Base-by-base conservation (phyloP, 2,329 filamentous ascomycete species). In the Xylaria sp. region DNA sequence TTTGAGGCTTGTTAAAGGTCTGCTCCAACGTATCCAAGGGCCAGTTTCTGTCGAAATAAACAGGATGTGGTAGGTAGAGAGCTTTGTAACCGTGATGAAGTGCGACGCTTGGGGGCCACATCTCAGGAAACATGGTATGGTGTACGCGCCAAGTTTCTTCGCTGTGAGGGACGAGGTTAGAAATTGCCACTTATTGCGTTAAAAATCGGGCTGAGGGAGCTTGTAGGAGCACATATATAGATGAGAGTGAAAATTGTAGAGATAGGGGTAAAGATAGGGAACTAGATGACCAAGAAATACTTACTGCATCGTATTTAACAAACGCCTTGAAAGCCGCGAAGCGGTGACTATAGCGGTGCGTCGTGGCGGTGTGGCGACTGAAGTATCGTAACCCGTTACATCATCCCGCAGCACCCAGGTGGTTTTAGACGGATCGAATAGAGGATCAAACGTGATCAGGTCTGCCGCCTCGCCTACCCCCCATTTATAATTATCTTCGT, bases 31-130 rank as follows among this genome's bases (percentile, higher is more conserved):
- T 89, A 28, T 83, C 82, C 1, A 82, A 80, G 0, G 76, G 74
- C 90, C 90, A 92, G 69, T 83, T 81, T 45, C 89, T 85, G 75
- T 91, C 89, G 30, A 89, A 84, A 77, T 89, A 92, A 68, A 91
- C 86, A 0, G 89, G 87, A 70, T 92, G 90, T 0, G 90, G 90
- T 2, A 90, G 93, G 72, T 91, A 97, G 15, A 97, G 94, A 43
- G 93, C 94, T 82, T 97, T 98, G 81, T 93, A 90, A 12, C 95
- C 95, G 74, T 89, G 87, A 68, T 89, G 87, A 1, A 90, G 78
- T 0, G 87, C 85, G 70, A 82, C 80, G 2, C 81, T 83, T 0
- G 85, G 83, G 3, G 86, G 86, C 80, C 84, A 89, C 88, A 90
- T 90, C 73, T 90, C 88, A 3, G 83, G 84, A 72, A 86, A 89